Percentiles rank a stretch among this genome's conserved stretches.
These are phyloP conservation scores for Amaranthus tricolor DNA, from an alignment of 179 eudicot genomes.

Conservation along the genomic window DNA sequence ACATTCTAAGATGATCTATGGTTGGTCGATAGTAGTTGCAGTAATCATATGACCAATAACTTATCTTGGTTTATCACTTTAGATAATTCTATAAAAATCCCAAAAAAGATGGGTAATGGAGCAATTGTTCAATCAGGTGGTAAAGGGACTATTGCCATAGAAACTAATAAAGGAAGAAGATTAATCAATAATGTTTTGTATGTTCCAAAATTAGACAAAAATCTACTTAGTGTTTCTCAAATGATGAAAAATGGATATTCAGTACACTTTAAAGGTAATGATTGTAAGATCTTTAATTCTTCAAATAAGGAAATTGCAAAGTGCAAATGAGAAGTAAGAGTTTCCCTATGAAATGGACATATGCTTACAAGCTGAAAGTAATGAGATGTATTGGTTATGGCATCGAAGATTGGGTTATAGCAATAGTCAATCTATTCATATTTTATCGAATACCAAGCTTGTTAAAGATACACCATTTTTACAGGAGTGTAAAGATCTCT, in stretches of 20 bases:
- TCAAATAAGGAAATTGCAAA: neutral
- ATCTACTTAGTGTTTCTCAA: constrained; percentile 1
- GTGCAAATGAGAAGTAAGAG: neutral
- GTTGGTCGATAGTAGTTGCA: constrained; percentile 1
- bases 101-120: constrained; percentile 5
- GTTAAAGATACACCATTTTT: constrained; percentile 6
- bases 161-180: neutral
- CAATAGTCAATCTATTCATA: neutral
- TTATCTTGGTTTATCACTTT: neutral
- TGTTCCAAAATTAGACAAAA: constrained; percentile 7
- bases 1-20: neutral
- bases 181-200: neutral
- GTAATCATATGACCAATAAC: constrained; percentile 3
- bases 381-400: constrained; percentile 3
- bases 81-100: neutral
- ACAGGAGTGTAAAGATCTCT: neutral
- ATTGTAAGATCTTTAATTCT: neutral
- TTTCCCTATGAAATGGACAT: neutral
- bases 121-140: neutral
- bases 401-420: constrained; percentile 1
- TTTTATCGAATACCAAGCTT: neutral
- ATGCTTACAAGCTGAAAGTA: neutral
- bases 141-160: constrained; percentile 7
- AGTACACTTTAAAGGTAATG: neutral
- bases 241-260: neutral